Percentiles rank a stretch among this genome's conserved stretches.
Conservation (phyloP, 345 rosid genomes). For the Adansonia digitata region DNA sequence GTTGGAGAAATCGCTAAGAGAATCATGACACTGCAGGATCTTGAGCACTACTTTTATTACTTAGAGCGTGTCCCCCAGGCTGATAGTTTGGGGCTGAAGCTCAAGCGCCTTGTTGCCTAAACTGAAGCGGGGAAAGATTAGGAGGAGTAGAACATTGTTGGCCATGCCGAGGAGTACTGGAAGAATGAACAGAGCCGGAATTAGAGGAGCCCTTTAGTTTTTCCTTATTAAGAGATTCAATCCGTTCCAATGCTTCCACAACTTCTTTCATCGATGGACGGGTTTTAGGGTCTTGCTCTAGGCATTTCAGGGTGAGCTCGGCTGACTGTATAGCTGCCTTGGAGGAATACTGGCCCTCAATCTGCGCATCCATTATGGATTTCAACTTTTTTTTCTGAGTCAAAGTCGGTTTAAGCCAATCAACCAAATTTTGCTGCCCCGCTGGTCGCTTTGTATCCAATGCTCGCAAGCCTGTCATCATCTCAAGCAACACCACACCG, state of each 20-base stretch:
- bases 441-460: conserved; percentile 32
- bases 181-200: conserved; percentile 10
- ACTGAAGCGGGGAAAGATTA: not conserved
- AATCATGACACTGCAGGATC: not conserved
- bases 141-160: conserved; percentile 7
- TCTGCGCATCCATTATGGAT: conserved; percentile 38
- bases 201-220: conserved; percentile 14
- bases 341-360: conserved; percentile 47
- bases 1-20: not conserved
- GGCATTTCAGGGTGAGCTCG: conserved; percentile 37
- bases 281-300: conserved; percentile 37
- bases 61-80: too few species aligned
- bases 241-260: conserved; percentile 33
- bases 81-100: too few species aligned
- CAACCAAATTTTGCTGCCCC: conserved; percentile 46
- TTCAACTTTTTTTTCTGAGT: conserved; percentile 36
- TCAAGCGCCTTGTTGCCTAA: too few species aligned
- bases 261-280: conserved; percentile 65
- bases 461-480: conserved; percentile 50
- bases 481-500: conserved; percentile 60
- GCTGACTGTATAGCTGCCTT: conserved; percentile 42
- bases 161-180: not conserved
- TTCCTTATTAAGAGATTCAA: conserved; percentile 29
- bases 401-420: conserved; percentile 48
- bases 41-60: not conserved